Evolutionary conservation across 495 filamentous ascomycete species (phyloP).

Genomic region (Astrothelium subdiscretum): DNA sequence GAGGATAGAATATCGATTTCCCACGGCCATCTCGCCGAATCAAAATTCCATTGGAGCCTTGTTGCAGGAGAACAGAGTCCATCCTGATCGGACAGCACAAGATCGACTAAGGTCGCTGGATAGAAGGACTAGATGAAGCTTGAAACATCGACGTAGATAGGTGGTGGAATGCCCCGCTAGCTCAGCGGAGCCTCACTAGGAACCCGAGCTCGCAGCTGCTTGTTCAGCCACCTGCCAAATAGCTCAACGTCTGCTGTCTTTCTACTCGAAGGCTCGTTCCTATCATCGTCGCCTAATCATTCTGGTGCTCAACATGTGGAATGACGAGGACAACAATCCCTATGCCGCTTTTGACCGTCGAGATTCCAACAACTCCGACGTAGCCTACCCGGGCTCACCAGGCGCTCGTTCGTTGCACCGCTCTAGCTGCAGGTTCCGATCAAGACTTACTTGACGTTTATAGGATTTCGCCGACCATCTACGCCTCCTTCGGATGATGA

Average conservation of each 20-base stretch:
- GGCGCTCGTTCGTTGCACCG: constrained; percentile 25
- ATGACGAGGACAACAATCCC: constrained; percentile 91
- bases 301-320: constrained; percentile 45
- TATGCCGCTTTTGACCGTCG: constrained; percentile 82
- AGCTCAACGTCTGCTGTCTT: neutral
- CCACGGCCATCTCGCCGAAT: no score
- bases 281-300: neutral
- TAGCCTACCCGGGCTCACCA: constrained; percentile 54
- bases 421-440: neutral
- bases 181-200: no score
- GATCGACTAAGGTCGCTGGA: no score
- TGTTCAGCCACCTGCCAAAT: neutral
- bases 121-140: neutral
- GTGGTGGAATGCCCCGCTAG: neutral
- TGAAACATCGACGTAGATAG: neutral
- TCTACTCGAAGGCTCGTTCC: neutral
- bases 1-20: no score
- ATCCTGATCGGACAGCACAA: no score
- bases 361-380: constrained; percentile 64
- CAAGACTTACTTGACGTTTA: neutral
- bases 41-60: no score
- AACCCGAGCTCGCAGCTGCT: neutral
- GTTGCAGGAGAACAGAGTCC: no score
- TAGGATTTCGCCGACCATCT: constrained; percentile 29
- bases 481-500: constrained; percentile 31